Conservation (phyloP, 768 basidiomycete genomes). For the Agrocybe praecox region DNA sequence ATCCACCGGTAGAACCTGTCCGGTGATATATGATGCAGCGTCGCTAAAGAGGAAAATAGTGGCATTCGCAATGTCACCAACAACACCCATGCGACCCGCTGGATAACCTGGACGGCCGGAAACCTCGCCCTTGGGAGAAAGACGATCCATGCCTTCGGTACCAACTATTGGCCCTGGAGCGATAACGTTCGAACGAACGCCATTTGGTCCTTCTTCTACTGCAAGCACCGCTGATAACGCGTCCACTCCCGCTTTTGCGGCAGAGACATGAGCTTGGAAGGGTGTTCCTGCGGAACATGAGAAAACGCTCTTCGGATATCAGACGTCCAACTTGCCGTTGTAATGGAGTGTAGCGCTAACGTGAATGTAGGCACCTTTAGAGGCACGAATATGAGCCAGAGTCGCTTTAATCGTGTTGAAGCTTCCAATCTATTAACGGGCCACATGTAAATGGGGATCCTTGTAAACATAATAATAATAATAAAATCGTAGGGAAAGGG, state of each 20-base stretch:
- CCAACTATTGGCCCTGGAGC: conserved; percentile 80
- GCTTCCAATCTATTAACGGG: conserved; percentile 71
- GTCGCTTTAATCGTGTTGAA: conserved; percentile 96
- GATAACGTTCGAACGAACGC: conserved; percentile 89
- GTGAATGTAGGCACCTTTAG: conserved; percentile 84
- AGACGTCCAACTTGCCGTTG: conserved; percentile 48
- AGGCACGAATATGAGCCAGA: conserved; percentile 65
- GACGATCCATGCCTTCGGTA: conserved; percentile 77
- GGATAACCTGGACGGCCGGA: conserved; percentile 19
- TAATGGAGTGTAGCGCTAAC: conserved; percentile 92
- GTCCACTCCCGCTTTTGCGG: conserved; percentile 94
- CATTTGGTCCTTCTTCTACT: conserved; percentile 92
- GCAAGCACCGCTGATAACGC: conserved; percentile 85
- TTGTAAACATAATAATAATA: too few species aligned
- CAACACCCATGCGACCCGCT: conserved; percentile 55
- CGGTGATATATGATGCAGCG: conserved; percentile 76
- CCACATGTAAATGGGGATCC: not conserved
- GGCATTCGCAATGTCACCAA: conserved; percentile 70
- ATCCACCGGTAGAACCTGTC: conserved; percentile 74
- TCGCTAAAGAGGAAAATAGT: conserved; percentile 83
- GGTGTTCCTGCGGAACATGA: conserved; percentile 57
- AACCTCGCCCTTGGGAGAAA: conserved; percentile 34
- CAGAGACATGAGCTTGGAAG: conserved; percentile 91
- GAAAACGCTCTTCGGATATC: conserved; percentile 12
- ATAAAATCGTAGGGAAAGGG: not conserved